These are phyloP conservation scores for Dichomitus squalens DNA, from an alignment of 1,284 basidiomycete genomes.

Conservation along the genomic window DNA sequence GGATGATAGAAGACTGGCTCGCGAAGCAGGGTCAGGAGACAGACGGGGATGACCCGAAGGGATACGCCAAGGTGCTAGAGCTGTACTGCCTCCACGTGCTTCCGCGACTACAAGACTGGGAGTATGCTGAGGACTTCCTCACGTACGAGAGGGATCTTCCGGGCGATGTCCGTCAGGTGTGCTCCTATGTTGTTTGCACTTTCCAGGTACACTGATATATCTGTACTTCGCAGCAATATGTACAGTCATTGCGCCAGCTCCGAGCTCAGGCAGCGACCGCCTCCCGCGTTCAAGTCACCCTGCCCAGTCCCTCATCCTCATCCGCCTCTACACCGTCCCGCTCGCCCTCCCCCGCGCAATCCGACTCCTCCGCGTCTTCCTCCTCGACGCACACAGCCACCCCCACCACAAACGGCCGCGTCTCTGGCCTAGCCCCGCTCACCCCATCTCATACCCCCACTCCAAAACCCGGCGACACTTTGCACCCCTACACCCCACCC, in stretches of 20 bases:
- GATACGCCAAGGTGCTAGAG: slow-evolving; percentile 74
- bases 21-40: slow-evolving; percentile 43
- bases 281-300: slow-evolving; percentile 27
- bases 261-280: slow-evolving; percentile 22
- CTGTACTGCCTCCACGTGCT: slow-evolving; percentile 73
- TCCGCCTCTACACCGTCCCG: slow-evolving; percentile 22
- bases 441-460: slow-evolving; percentile 24
- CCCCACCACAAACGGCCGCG: slow-evolving; percentile 17
- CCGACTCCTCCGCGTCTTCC: slow-evolving; percentile 34
- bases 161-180: slow-evolving; percentile 53
- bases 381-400: slow-evolving; percentile 35
- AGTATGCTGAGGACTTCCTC: slow-evolving; percentile 73
- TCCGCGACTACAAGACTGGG: slow-evolving; percentile 74
- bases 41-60: slow-evolving; percentile 41
- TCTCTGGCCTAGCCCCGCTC: slow-evolving; percentile 14
- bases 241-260: slow-evolving; percentile 24
- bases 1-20: slow-evolving; percentile 78
- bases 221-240: slow-evolving; percentile 21
- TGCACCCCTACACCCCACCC: neutral
- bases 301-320: slow-evolving; percentile 26
- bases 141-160: slow-evolving; percentile 68
- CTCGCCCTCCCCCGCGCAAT: slow-evolving; percentile 49
- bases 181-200: slow-evolving; percentile 18
- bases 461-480: slow-evolving; percentile 6
- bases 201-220: neutral